Base-by-base conservation (phyloP, 257 asterid species). In the Catharanthus roseus region DNA sequence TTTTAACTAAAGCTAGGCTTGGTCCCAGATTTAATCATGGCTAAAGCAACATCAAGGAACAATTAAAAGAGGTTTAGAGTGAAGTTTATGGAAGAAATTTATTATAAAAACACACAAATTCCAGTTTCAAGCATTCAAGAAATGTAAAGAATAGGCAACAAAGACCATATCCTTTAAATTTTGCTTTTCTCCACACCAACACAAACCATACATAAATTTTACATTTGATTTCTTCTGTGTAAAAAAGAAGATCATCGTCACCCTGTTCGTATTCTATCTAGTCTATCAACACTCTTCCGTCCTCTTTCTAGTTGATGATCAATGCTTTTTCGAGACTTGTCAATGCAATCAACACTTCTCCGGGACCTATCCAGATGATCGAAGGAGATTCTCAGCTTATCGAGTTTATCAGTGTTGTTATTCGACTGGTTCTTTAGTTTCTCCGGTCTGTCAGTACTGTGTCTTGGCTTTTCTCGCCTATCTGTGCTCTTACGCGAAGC, bases 281-380 rank as follows among this genome's bases (percentile, higher is more conserved):
- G 76, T 78, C 86, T 72, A 82, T 90, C 97, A 33, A 91, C 89
- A 67, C 97, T 91, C 85, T 87, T 89, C 74, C 97, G 85, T 5
- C 83, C 92, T 75, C 90, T 81, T 68, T 89, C 97, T 23, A 86
- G 57, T 67, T 83, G 92, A 81, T 81, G 91, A 49, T 92, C 97
- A 0, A 89, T 73, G 68, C 85, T 91, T 62, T 81, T 91, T 83
- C 97, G 75, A 0, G 96, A 85, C 65, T 89, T 92, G 12, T 89
- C 97, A 23, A 86, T 82, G 85, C 92, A 81, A 70, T 88, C 97
- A 8, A 89, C 87, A 67, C 96, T 92, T 65, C 97, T 89, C 78
- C 97, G 87, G 42, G 97, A 88, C 76, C 96, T 85, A 50, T 92
- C 97, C 80, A 80, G 74, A 51, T 88, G 96, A 73, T 89, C 93